phyloP scores from a whole-genome alignment of 2,329 filamentous ascomycete species.

The Colletotrichum tabaci region DNA sequence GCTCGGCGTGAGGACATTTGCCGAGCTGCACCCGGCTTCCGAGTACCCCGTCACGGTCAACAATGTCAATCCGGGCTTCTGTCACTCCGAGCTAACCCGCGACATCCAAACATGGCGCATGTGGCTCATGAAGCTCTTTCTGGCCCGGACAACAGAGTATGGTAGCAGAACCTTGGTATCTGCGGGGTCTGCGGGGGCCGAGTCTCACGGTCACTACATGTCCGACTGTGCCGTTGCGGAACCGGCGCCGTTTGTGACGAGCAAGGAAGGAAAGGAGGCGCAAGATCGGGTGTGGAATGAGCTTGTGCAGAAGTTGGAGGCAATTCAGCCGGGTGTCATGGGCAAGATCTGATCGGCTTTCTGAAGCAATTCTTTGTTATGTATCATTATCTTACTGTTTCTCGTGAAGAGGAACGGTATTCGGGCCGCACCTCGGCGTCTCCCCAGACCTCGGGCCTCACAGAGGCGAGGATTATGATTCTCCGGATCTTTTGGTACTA shows the following conservation, averaged over 20 bases:
- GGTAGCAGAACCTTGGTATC: constrained; percentile 62
- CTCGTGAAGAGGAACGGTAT: no score
- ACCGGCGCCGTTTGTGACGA: constrained; percentile 56
- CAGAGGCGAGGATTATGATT: no score
- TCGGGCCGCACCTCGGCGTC: no score
- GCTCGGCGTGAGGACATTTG: constrained; percentile 46
- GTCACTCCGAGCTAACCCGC: constrained; percentile 62
- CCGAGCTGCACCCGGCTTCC: constrained; percentile 27
- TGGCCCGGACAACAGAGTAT: constrained; percentile 62
- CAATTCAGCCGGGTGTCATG: constrained; percentile 54
- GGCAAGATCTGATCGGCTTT: constrained; percentile 19
- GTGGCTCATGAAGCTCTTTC: constrained; percentile 50
- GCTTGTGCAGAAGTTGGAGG: constrained; percentile 57
- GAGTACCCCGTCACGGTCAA: constrained; percentile 62
- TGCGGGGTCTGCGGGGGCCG: constrained; percentile 54
- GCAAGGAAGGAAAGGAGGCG: constrained; percentile 54
- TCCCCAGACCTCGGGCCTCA: no score
- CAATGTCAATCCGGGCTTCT: constrained; percentile 67
- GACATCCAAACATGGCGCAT: constrained; percentile 47
- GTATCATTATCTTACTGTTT: no score
- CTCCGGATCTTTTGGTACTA: no score
- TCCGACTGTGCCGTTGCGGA: constrained; percentile 49
- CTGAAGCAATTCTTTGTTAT: neutral
- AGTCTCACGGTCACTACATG: constrained; percentile 64
- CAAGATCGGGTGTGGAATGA: constrained; percentile 61